Evolutionary conservation across 352 stramenopile species (phyloP), one percentile per base, ranked within the genome.

Genomic region (Peronospora farinosa): DNA sequence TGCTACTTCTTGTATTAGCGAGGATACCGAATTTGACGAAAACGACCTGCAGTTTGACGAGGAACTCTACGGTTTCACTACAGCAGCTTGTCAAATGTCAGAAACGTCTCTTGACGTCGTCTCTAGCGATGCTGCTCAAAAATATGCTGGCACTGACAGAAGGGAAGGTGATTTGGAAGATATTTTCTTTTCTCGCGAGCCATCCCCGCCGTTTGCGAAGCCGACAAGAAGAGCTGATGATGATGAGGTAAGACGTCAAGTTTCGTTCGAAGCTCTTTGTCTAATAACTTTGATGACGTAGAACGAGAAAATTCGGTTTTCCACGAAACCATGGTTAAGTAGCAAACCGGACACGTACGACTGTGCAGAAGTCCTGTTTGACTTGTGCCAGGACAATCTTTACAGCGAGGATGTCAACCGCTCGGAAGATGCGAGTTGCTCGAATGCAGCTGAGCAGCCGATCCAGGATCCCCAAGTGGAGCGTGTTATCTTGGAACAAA

Each of bases 331-430:
- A 16, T 73, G 64, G 64, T 30, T 73, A 33, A 65, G 50, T 37
- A 73, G 64, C 38, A 69, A 69, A 36, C 57, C 64, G 7, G 54
- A 72, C 37, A 3, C 54, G 3, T 65, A 42, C 39, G 63, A 69
- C 41, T 61, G 41, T 40, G 47, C 50, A 27, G 49, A 68, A 23
- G 33, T 23, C 7, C 40, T 64, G n/a, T 25, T 63, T 31, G 30
- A 37, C 13, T 47, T 67, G 50, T 53, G 27, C 30, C 9, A 66
- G 5, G 38, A 51, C 7, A 25, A 47, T 12, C 25, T 16, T 23
- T 25, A 23, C 11, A 39, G 21, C 21, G 15, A 21, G 16, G 25
- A 53, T n/a, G 6, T 5, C 3, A 5, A 31, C 7, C 10, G 16
- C 16, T 12, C 2, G 27, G 3, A 36, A 36, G 40, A 10, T 12